Evolutionary conservation across 1,139 yeast genomes (phyloP), one percentile per base, ranked within the genome.

Genomic region (Debaryomycetaceae sp.): DNA sequence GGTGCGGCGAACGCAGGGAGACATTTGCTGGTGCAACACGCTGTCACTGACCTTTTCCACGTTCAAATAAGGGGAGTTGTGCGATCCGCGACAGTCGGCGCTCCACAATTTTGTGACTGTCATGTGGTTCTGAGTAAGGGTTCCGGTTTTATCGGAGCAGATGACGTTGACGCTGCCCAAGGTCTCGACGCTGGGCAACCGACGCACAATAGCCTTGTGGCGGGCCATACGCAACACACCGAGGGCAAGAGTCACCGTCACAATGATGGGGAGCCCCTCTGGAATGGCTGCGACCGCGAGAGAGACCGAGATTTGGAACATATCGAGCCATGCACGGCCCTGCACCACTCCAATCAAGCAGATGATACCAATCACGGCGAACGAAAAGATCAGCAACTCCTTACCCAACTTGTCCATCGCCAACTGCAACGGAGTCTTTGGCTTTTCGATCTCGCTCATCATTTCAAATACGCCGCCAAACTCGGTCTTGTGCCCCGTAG

Each of bases 211-310:
- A 3, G 96, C 97, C 46, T 79, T 80, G 41, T 86, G 77, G 31
- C 74, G 75, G 4, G 97, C 96, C 97, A 90, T 90, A 56, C 96
- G 69, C 42, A 87, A 66, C 24, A 90, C 97, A 27, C 97, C 97
- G 25, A 90, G 65, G 0, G 98, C 97, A 40, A 90, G 63, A 0
- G 97, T 90, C 4, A 90, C 97, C 4, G 97, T 87, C 26, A 90
- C 97, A 49, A 90, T 87, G 45, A 90, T 87, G 1, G 97, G 97
- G 39, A 90, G 68, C 32, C 97, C 97, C 55, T 90, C 98, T 4
- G 98, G 98, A 41, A 90, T 87, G 3, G 97, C 97, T 28, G 98
- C 98, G 11, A 90, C 97, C 1, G 97, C 97, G 38, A 90, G 65
- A 3, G 95, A 85, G 8, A 90, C 97, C 2, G 95, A 83, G 36